Evolutionary conservation across 2,329 filamentous ascomycete genomes (phyloP).

Genomic region (Claviceps pusilla): DNA sequence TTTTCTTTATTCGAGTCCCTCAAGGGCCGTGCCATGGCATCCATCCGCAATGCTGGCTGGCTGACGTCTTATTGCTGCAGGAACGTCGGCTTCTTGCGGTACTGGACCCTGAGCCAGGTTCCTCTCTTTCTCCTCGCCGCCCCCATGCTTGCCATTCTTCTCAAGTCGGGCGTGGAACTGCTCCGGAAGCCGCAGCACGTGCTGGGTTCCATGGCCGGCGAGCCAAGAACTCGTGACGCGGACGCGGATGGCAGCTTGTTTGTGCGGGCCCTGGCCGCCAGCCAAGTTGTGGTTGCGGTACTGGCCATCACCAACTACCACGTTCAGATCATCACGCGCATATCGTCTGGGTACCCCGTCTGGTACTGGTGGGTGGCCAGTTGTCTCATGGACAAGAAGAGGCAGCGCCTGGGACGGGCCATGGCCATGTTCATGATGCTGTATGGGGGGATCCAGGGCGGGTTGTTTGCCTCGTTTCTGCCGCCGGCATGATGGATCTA

Average conservation of each 20-base stretch:
- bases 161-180: constrained; percentile 40
- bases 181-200: constrained; percentile 11
- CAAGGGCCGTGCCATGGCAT: background rate
- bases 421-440: constrained; percentile 57
- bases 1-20: no score
- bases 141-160: constrained; percentile 54
- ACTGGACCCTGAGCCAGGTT: constrained; percentile 78
- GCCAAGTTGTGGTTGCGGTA: constrained; percentile 56
- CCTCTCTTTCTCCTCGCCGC: constrained; percentile 75
- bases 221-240: constrained; percentile 4
- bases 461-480: constrained; percentile 76
- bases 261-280: constrained; percentile 46
- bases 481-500: constrained; percentile 55
- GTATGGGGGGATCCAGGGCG: constrained; percentile 72
- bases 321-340: constrained; percentile 81
- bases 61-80: constrained; percentile 27
- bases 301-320: constrained; percentile 71
- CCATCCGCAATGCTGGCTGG: background rate
- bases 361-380: constrained; percentile 75
- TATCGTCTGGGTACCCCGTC: constrained; percentile 74
- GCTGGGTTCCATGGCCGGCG: background rate
- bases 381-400: constrained; percentile 21
- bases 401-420: constrained; percentile 17
- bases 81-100: constrained; percentile 75
- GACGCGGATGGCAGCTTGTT: constrained; percentile 12